Conservation (phyloP, 108 stramenopile species). For the Epipyxis sp. region DNA sequence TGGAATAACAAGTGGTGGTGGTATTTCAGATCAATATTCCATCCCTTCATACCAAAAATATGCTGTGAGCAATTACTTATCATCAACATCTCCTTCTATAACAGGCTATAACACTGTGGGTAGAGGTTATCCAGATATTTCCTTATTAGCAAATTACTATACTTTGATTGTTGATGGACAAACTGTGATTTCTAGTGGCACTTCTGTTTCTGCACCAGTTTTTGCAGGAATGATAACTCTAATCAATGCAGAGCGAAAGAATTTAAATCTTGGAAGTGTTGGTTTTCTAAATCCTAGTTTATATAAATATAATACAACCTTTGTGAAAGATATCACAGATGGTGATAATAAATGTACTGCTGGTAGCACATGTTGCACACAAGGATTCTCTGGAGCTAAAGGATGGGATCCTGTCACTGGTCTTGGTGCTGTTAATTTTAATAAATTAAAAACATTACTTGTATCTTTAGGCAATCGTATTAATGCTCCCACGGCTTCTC, state of each 20-base stretch:
- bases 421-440: conserved; percentile 34
- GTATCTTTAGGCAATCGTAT: background rate
- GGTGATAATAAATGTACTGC: conserved; percentile 27
- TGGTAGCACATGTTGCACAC: background rate
- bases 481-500: background rate
- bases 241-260: conserved; percentile 32
- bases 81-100: background rate
- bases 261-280: conserved; percentile 21
- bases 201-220: conserved; percentile 33
- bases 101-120: conserved; percentile 22
- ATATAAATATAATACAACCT: conserved; percentile 20
- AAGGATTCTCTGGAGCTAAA: conserved; percentile 34
- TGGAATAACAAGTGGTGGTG: background rate
- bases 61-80: conserved; percentile 20
- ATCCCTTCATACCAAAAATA: conserved; percentile 32
- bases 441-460: background rate
- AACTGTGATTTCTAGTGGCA: conserved; percentile 26
- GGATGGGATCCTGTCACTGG: conserved; percentile 50
- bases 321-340: conserved; percentile 35
- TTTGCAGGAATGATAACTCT: conserved; percentile 35
- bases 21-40: conserved; percentile 34
- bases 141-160: conserved; percentile 35
- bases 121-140: conserved; percentile 42
- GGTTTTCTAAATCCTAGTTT: conserved; percentile 44
- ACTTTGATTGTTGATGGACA: background rate